Evolutionary conservation across 768 basidiomycete genomes (phyloP).

Genomic region (Pulveroboletus sp.): DNA sequence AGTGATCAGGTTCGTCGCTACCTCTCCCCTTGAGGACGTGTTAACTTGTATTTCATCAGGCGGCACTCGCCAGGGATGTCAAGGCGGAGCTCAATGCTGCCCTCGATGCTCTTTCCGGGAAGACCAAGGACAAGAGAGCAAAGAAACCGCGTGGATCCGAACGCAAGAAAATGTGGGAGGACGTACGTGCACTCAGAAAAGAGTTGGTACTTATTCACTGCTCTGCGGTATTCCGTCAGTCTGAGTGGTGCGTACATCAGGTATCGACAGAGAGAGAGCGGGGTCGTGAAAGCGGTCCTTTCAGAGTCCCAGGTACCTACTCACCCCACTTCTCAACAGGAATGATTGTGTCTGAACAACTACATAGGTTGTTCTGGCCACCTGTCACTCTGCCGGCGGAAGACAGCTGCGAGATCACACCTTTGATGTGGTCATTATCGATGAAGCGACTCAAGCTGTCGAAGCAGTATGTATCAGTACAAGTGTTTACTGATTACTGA

Average conservation of each 20-base stretch:
- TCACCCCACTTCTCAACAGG: background rate
- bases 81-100: constrained; percentile 78
- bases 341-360: background rate
- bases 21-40: background rate
- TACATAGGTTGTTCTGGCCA: constrained; percentile 76
- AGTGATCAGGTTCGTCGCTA: constrained; percentile 55
- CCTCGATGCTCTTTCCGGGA: constrained; percentile 62
- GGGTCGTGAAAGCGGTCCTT: constrained; percentile 78
- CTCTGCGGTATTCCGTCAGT: background rate
- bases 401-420: constrained; percentile 67
- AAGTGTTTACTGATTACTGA: background rate
- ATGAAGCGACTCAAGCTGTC: constrained; percentile 95
- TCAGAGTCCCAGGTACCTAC: constrained; percentile 62
- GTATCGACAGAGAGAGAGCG: constrained; percentile 83
- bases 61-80: constrained; percentile 81
- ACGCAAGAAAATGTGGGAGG: constrained; percentile 81
- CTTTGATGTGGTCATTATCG: constrained; percentile 94
- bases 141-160: constrained; percentile 68
- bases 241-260: constrained; percentile 35
- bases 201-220: constrained; percentile 51
- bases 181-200: constrained; percentile 81
- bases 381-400: constrained; percentile 91
- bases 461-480: constrained; percentile 66
- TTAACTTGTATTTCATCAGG: constrained; percentile 40
- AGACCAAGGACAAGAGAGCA: constrained; percentile 69